Base-by-base conservation (phyloP, 2,329 filamentous ascomycete species). In the Exserohilum rostratum region DNA sequence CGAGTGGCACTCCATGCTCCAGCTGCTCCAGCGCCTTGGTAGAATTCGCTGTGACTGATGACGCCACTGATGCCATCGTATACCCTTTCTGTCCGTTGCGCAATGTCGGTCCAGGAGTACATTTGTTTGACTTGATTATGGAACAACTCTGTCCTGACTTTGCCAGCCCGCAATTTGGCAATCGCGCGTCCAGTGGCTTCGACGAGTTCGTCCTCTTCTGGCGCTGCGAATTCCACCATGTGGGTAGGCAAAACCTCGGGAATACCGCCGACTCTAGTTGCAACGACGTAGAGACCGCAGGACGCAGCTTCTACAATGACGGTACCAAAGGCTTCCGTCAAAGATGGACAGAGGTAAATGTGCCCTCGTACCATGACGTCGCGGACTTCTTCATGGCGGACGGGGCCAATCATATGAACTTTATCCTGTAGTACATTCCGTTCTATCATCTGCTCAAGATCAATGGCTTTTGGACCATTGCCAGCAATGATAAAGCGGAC, bases 101-200 rank as follows among this genome's bases (percentile, higher is more conserved):
- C 95, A 25, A 99, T 93, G 73, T 99, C 93, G 25, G 90, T 90
- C 95, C 95, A 99, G 1, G 91, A 96, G 78, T 99, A 99, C 95
- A 98, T 98, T 79, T 90, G 90, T 76, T 93, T 92, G 59, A 99
- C 95, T 75, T 98, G 90, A 63, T 96, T 93, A 73, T 99, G 95
- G 71, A 99, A 99, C 37, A 89, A 86, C 73, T 98, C 93, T 0
- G 95, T 96, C 59, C 91, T 87, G 25, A 99, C 89, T 66, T 89
- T 91, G 64, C 93, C 93, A 5, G 89, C 89, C 39, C 93, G 87
- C 51, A 99, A 82, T 27, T 90, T 89, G 0, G 87, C 89, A 58
- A 99, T 98, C 15, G 96, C 95, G 62, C 88, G 89, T 15, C 91
- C 90, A 0, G 96, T 97, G 3, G 93, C 95, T 37, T 87, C 83